These are phyloP conservation scores for Macrolepiota fuliginosa DNA, from an alignment of 768 basidiomycete species.

Conservation along the genomic window DNA sequence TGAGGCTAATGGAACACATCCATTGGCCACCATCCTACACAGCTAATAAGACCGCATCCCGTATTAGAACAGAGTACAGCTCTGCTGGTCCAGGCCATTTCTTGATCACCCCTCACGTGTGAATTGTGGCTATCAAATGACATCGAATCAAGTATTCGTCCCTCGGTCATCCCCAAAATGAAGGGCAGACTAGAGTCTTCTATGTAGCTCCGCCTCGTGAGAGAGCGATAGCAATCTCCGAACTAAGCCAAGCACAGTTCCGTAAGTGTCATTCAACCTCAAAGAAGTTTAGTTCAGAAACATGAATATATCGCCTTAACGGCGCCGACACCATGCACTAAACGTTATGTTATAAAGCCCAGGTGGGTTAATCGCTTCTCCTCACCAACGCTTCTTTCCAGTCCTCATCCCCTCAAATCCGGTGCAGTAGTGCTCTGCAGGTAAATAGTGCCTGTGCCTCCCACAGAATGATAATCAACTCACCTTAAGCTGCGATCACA, in stretches of 20 bases:
- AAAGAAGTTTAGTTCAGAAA: background rate
- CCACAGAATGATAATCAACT: background rate
- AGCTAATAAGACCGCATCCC: too few relatives aligned
- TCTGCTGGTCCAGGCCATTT: too few relatives aligned
- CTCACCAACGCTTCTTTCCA: slow-evolving; percentile 1
- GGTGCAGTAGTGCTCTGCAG: background rate
- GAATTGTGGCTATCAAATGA: too few relatives aligned
- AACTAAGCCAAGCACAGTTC: background rate
- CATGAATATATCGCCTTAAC: background rate
- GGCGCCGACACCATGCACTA: background rate
- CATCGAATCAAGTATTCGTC: too few relatives aligned
- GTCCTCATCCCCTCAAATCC: background rate
- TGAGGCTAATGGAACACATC: too few relatives aligned
- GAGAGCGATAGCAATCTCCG: background rate
- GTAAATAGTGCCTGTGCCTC: slow-evolving; percentile 8
- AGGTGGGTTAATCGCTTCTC: slow-evolving; percentile 8
- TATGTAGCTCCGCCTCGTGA: background rate
- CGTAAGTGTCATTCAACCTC: background rate
- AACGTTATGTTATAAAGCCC: slow-evolving; percentile 9
- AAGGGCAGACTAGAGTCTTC: background rate
- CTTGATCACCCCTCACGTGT: too few relatives aligned
- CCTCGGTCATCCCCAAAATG: background rate
- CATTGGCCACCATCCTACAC: too few relatives aligned
- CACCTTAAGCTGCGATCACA: background rate
- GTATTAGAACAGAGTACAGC: too few relatives aligned